Percentiles rank a stretch among this genome's conserved stretches.
These are phyloP conservation scores for Lathyrus tuberosus DNA, from an alignment of 306 rosid species.

Conservation along the genomic window DNA sequence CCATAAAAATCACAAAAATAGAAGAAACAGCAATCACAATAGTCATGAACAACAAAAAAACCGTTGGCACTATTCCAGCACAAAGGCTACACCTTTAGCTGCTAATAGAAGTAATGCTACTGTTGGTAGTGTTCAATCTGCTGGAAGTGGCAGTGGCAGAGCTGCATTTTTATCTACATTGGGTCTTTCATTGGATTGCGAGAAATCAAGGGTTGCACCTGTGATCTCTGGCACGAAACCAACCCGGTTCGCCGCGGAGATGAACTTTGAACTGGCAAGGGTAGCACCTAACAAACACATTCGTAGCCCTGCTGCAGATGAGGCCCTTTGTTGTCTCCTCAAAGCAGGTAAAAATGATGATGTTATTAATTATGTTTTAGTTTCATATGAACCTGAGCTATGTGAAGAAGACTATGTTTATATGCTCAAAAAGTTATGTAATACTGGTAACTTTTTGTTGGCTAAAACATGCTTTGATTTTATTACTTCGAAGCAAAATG, in stretches of 20 bases:
- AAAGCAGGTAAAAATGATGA: constrained; percentile 56
- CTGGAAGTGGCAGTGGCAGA: constrained; percentile 6
- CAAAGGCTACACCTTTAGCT: constrained; percentile 47
- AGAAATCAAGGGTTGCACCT: constrained; percentile 55
- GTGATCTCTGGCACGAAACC: constrained; percentile 83
- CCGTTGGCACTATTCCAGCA: neutral
- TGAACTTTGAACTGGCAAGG: constrained; percentile 71
- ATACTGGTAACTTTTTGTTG: no score
- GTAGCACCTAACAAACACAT: constrained; percentile 46
- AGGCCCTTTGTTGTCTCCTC: constrained; percentile 55
- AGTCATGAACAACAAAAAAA: neutral
- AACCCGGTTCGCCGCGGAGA: constrained; percentile 73
- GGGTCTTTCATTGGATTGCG: constrained; percentile 47
- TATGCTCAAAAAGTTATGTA: constrained; percentile 68
- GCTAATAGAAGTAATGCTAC: neutral
- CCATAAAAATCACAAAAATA: constrained; percentile 11
- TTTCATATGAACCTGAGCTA: constrained; percentile 59
- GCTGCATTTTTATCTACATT: constrained; percentile 43
- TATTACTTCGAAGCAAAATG: no score
- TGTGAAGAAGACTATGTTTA: constrained; percentile 71
- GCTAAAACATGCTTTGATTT: constrained; percentile 68
- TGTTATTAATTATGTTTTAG: constrained; percentile 54
- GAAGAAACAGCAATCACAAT: constrained; percentile 30
- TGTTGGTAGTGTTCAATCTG: neutral
- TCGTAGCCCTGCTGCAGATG: constrained; percentile 66